phyloP scores from a whole-genome alignment of 176 grass and related monocot species.

The Ampelocalamus luodianensis region DNA sequence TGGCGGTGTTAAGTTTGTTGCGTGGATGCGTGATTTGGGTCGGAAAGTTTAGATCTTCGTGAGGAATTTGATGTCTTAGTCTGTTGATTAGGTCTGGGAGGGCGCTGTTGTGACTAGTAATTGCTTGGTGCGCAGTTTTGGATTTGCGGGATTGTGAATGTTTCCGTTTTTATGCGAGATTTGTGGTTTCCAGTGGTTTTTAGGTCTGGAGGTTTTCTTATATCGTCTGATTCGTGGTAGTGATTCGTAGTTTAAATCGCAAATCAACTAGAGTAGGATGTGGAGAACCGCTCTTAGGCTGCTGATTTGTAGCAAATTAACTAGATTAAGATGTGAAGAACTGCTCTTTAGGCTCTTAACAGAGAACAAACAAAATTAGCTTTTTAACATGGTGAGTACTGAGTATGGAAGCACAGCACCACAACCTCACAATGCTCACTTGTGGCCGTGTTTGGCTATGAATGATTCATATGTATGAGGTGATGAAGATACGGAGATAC shows the following conservation, averaged over 20 bases:
- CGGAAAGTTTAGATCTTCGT: not conserved
- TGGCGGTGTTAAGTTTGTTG: not conserved
- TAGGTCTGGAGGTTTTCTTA: not conserved
- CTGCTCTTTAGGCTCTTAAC: not conserved
- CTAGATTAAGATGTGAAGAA: not conserved
- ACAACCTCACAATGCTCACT: not conserved
- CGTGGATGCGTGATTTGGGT: slow-evolving; percentile 20
- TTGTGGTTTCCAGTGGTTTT: not conserved
- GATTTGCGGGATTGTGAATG: not conserved
- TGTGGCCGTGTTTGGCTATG: not conserved
- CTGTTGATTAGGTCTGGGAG: not conserved
- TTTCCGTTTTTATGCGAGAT: not conserved
- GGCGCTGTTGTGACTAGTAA: not conserved
- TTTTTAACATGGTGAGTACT: not conserved
- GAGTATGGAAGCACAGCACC: not conserved
- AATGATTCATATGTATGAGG: not conserved
- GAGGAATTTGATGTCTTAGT: not conserved
- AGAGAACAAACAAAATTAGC: not conserved
- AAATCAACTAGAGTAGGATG: not conserved
- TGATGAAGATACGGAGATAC: not conserved
- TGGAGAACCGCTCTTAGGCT: not conserved
- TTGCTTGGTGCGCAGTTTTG: not conserved
- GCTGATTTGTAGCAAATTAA: not conserved
- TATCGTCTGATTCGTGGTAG: not conserved
- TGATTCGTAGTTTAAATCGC: not conserved